Base-by-base conservation (phyloP, 1,284 basidiomycete genomes). In the Ceraceosorus guamensis region DNA sequence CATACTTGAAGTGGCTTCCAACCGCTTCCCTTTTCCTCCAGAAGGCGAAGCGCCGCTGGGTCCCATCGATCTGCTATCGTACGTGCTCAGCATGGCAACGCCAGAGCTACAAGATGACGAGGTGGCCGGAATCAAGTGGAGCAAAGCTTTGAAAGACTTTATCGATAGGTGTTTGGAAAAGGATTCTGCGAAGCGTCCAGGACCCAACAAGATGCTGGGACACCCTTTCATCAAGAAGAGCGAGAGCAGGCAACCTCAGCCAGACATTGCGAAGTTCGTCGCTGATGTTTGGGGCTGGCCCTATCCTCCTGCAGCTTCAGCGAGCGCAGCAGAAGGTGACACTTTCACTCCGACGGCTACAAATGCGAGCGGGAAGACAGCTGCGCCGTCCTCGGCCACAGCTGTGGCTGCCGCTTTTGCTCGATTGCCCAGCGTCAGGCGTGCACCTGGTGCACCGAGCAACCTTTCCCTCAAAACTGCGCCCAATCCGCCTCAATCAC, bases 11-110 rank as follows among this genome's bases (percentile, higher is more conserved):
- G 83, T 98, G 24, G 88, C 92, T 0, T 86, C 90, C 76, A 92
- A 96, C 72, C 85, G 87, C 14, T 96, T 93, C 81, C 95, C 95
- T 1, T 97, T 96, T 80, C 89, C 92, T 1, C 86, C 84, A 48
- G 91, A 96, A 62, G 80, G 81, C 16, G 81, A 82, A 56, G 76
- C 78, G 5, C 79, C 80, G 14, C 66, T 80, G 69, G 87, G 89
- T 4, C 86, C 91, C 13, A 92, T 98, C 75, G 93, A 98, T 73
- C 80, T 98, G 50, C 84, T 98, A 78, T 87, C 89, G 77, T 87
- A 91, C 73, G 92, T 97, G 67, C 87, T 91, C 24, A 83, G 85
- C 54, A 80, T 93, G 84, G 88, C 89, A 52, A 88, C 91, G 30
- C 85, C 75, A 78, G 85, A 76, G 83, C 89, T 80, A 84, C 86